Evolutionary conservation across 805 yeast species (phyloP), one percentile per base, ranked within the genome.

Genomic region (Kockiozyma suomiensis): DNA sequence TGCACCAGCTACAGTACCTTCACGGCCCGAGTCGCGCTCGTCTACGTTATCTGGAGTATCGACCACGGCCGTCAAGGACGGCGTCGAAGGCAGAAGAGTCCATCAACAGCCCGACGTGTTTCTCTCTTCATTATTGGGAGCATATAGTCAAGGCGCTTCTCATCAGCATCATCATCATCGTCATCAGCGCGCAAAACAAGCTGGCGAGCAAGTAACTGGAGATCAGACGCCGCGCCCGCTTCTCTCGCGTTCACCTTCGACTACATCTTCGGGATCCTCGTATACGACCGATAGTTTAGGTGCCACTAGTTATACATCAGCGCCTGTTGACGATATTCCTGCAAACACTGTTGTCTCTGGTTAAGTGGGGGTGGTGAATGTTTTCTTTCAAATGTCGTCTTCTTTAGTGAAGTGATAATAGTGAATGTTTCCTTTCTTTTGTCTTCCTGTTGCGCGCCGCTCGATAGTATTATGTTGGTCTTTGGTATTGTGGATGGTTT

Each of bases 1-100:
- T 21, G 53, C 53, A 43, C 53, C 43, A n/a, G 23, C 43, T 4
- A 21, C 43, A 13, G 7, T 49, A 12, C 62, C 58, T 12, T 58
- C 62, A 8, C 33, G 88, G 46, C 86, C 87, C 0, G 69, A 82
- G 21, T 85, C 89, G 0, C 77, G 89, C 50, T 80, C 81, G 48
- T 80, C 81, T 19, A 83, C 88, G 0, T 56, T 71, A 40, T 84
- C 89, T 1, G 86, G 88, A 35, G 70, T 86, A n/a, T 85, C 90
- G 0, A 84, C 86, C 41, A 85, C 87, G 3, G 90, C 90, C 23
- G 85, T 88, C 17, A 86, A 86, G 66, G 90, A 86, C 70, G 90
- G 91, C 0, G 72, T 85, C 3, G 89, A 86, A 69, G 91, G 91
- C 3, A 80, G 81, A 61, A 73, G 81, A 50, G 75, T 55, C 13